Percentiles rank a stretch among this genome's conserved stretches.
Conservation (phyloP, 163 green algal species). For the Trebouxiophyceae sp. region DNA sequence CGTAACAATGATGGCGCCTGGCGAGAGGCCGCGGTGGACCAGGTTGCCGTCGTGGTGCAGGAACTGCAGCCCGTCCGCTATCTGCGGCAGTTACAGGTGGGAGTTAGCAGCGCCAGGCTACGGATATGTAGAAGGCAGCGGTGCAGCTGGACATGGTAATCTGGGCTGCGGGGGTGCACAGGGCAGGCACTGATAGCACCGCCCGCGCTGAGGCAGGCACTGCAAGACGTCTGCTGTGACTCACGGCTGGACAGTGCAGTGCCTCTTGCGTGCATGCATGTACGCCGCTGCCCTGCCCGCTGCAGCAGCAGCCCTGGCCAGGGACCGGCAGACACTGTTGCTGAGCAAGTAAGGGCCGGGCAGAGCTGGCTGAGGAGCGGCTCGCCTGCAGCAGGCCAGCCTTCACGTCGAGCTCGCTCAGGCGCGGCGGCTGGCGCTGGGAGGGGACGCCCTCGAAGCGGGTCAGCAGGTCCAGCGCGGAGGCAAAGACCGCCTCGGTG, state of each 20-base stretch:
- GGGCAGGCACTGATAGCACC: no score
- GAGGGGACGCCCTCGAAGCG: conserved; percentile 6
- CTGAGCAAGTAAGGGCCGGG: neutral
- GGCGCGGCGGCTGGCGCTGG: conserved; percentile 8
- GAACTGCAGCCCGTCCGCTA: conserved; percentile 73
- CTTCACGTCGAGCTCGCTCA: conserved; percentile 76
- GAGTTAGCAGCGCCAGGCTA: no score
- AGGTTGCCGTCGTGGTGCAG: conserved; percentile 63
- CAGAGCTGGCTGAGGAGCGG: neutral
- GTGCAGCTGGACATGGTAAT: no score
- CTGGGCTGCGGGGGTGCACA: no score
- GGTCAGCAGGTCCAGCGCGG: conserved; percentile 48
- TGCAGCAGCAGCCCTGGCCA: no score
- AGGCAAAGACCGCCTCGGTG: conserved; percentile 69
- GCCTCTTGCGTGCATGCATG: no score
- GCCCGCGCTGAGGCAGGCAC: no score
- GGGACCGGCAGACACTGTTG: neutral
- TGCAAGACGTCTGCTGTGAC: no score
- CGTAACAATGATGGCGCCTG: conserved; percentile 36
- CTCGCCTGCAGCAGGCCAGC: conserved; percentile 55
- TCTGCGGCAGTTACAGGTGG: no score
- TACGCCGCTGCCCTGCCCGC: no score
- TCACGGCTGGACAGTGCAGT: no score
- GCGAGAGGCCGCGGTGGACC: conserved; percentile 58
- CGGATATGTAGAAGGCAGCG: no score